Base-by-base conservation (phyloP, 108 stramenopile species). In the Stephanodiscus triporus region DNA sequence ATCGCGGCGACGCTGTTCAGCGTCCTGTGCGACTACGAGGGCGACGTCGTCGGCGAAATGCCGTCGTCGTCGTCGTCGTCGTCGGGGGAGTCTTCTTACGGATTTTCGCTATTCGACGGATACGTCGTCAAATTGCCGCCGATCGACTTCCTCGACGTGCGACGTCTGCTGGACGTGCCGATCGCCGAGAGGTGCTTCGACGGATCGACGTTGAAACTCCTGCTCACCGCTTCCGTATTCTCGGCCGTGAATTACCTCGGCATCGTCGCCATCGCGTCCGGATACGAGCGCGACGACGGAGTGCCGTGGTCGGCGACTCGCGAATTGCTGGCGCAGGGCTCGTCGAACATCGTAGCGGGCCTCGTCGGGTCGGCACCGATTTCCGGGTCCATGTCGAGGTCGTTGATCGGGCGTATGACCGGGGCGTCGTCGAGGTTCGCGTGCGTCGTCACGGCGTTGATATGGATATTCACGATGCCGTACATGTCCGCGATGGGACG, bases 1-100 rank as follows among this genome's bases (percentile, higher is more conserved):
- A 89, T 84, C 10, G 72, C 66, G 29, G 89, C 89, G 19, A 90
- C 93, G 14, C 16, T 80, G 22, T 88, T 76, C 55, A 89, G 89
- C 67, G 83, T 89, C 58, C 66, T 82, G 10, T 72, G 55, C 55
- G 79, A 78, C 29, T 94, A 94, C 68, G 63, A 69, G 27, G 93
- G 91, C 38, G 84, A 79, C 38, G 76, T 94, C 37, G 93, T 94
- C 0, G 93, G 93, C 26, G 93, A 91, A 73, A 93, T 93, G 51
- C 92, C 92, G 26, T 34, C 72, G 6, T 4, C 4, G 5, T 4
- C 32, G 32, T 4, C 32, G n/a, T n/a, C n/a, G n/a, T n/a, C n/a
- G n/a, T n/a, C 5, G 32, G 32, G 32, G 24, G 85, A 2, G 87
- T 78, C 57, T 13, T 84, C 88, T 73, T 85, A 87, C 37, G 92